Base-by-base conservation (phyloP, 768 basidiomycete species). In the Hypholoma fasciculare region DNA sequence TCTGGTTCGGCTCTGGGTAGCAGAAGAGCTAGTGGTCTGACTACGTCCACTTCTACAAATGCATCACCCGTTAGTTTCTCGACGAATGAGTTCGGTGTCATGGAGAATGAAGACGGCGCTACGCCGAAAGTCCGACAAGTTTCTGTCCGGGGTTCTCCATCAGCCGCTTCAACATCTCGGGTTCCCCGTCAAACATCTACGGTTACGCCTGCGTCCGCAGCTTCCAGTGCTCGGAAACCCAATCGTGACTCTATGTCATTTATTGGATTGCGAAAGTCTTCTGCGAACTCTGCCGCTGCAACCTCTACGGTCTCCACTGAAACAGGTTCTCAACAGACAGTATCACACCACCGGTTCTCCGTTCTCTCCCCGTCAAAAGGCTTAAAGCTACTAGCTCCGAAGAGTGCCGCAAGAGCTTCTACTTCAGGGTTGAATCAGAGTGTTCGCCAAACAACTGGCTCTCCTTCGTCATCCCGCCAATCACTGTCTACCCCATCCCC, bases 401-500 rank as follows among this genome's bases (percentile, higher is more conserved):
- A 94, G 72, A 84, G 85, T 16, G 78, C 79, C 30, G 69, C 86
- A 19, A 83, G 86, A 9, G 74, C 79, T 13, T 83, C 88, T 11
- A 82, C 81, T 54, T 75, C 82, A 5, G 74, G 76, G 52, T 69
- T 78, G 46, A 73, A 72, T 8, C 86, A 86, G 63, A 82, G 76
- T 60, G 73, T 77, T 53, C 78, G 82, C 60, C 81, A 86, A 64
- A 72, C 79, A 39, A 76, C 81, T 68, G 72, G 74, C 23, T 82
- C 89, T 1, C 89, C 88, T 13, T 86, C 89, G 1, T 84, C 86
- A 3, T 88, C 87, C 65, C 82, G 88, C 37, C 86, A 90, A 58
- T 90, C 90, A 19, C 72, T 89, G 20, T 93, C 90, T 4, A 92
- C 91, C 1, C 92, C 93, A 3, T 96, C 95, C 1, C 94, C 95